Evolutionary conservation across 352 stramenopile species (phyloP).

Genomic region (Sclerospora graminicola): DNA sequence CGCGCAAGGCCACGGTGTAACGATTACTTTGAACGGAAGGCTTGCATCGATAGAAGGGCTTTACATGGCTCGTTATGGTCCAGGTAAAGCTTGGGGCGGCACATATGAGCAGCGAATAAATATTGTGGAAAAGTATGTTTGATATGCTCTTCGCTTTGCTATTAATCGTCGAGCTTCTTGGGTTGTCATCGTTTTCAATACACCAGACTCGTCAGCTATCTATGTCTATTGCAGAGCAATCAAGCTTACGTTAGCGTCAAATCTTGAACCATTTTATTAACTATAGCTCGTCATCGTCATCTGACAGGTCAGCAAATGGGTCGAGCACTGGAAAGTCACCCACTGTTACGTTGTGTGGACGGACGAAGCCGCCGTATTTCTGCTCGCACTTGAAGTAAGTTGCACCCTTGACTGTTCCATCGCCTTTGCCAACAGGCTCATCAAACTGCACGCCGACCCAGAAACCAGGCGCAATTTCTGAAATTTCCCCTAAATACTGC

Average conservation of each 20-base stretch:
- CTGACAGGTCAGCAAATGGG: conserved; percentile 60
- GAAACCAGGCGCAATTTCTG: conserved; percentile 83
- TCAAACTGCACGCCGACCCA: conserved; percentile 97
- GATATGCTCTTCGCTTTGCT: conserved; percentile 21
- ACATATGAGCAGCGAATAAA: conserved; percentile 19
- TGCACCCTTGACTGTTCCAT: conserved; percentile 87
- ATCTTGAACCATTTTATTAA: too few relatives aligned
- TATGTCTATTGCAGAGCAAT: too few relatives aligned
- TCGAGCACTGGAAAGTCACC: conserved; percentile 90
- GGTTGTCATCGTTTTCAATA: too few relatives aligned
- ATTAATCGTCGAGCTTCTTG: too few relatives aligned
- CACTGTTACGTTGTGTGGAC: conserved; percentile 88
- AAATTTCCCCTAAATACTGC: conserved; percentile 87
- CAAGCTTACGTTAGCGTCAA: neutral
- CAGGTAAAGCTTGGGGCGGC: too few relatives aligned
- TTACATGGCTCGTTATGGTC: neutral
- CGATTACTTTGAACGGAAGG: neutral
- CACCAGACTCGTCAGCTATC: neutral
- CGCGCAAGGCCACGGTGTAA: conserved; percentile 80
- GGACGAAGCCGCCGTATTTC: conserved; percentile 92
- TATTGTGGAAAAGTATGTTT: conserved; percentile 41
- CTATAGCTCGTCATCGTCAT: conserved; percentile 80
- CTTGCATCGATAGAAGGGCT: neutral
- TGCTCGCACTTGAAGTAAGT: conserved; percentile 88
- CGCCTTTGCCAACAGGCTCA: conserved; percentile 91